These are phyloP conservation scores for Citrus australasica DNA, from an alignment of 345 rosid species.

Conservation along the genomic window DNA sequence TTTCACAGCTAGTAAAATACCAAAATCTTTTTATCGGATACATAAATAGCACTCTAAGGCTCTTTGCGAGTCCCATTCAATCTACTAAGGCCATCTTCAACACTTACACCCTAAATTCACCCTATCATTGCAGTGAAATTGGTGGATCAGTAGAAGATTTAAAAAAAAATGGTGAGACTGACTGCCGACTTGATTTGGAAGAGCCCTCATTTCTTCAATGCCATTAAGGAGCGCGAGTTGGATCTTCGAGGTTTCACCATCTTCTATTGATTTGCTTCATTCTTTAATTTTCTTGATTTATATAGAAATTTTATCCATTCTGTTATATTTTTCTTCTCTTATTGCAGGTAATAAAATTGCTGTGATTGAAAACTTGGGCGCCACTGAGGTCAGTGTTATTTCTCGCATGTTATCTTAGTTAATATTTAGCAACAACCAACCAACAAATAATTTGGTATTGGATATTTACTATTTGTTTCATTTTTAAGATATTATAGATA, in stretches of 20 bases:
- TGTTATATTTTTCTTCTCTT: not conserved
- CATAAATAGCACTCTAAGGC: no score
- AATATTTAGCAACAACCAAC: no score
- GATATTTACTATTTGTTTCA: not conserved
- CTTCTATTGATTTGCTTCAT: not conserved
- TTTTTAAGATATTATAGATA: not conserved
- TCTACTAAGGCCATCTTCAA: no score
- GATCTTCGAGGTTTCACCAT: constrained; percentile 77
- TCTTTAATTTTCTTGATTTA: not conserved
- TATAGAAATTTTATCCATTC: not conserved
- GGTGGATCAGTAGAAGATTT: no score
- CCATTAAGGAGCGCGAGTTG: constrained; percentile 91
- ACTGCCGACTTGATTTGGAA: constrained; percentile 98
- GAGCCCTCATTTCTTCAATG: constrained; percentile 98
- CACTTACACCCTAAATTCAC: no score
- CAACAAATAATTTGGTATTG: no score
- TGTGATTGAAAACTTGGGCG: constrained; percentile 97
- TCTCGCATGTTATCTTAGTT: no score
- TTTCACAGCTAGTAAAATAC: no score
- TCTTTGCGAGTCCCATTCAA: no score
- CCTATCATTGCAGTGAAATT: no score
- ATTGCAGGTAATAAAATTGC: constrained; percentile 86
- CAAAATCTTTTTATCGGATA: no score
- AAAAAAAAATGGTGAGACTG: constrained; percentile 73
- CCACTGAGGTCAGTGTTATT: constrained; percentile 76